phyloP scores from a whole-genome alignment of 2,329 filamentous ascomycete species.

The Calonectria pseudoreteaudii region DNA sequence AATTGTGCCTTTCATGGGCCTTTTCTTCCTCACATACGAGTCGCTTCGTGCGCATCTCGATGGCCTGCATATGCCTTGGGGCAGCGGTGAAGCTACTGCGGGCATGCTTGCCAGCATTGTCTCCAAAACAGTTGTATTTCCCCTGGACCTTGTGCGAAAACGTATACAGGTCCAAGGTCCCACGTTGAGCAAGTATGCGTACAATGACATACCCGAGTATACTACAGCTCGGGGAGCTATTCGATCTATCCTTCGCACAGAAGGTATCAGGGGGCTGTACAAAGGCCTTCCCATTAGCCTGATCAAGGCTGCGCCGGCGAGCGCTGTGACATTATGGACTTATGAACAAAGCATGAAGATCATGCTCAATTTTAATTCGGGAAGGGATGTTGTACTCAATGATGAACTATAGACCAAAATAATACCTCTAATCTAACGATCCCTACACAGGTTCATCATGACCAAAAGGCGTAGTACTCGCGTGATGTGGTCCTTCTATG shows the following conservation, averaged over 20 bases:
- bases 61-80: slow-evolving; percentile 71
- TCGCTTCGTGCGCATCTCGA: slow-evolving; percentile 72
- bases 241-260: slow-evolving; percentile 73
- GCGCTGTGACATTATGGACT: slow-evolving; percentile 94
- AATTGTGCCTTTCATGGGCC: slow-evolving; percentile 95
- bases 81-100: slow-evolving; percentile 84
- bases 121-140: slow-evolving; percentile 92
- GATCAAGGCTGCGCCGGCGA: slow-evolving; percentile 93
- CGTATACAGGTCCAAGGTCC: slow-evolving; percentile 95
- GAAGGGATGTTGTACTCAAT: slow-evolving; percentile 41
- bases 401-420: slow-evolving; percentile 35
- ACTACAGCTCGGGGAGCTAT: slow-evolving; percentile 75
- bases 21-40: slow-evolving; percentile 95
- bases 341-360: slow-evolving; percentile 81
- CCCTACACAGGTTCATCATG: slow-evolving; percentile 17
- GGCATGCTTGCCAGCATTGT: slow-evolving; percentile 83
- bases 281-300: slow-evolving; percentile 89
- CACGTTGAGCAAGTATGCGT: slow-evolving; percentile 80
- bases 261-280: slow-evolving; percentile 86
- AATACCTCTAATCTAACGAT: slow-evolving; percentile 35
- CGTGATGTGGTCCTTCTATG: slow-evolving; percentile 18
- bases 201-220: slow-evolving; percentile 90
- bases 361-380: slow-evolving; percentile 58
- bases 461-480: slow-evolving; percentile 18
- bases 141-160: slow-evolving; percentile 92